These are phyloP conservation scores for Hypoxylon sp. DNA, from an alignment of 2,329 filamentous ascomycete genomes.

Conservation along the genomic window DNA sequence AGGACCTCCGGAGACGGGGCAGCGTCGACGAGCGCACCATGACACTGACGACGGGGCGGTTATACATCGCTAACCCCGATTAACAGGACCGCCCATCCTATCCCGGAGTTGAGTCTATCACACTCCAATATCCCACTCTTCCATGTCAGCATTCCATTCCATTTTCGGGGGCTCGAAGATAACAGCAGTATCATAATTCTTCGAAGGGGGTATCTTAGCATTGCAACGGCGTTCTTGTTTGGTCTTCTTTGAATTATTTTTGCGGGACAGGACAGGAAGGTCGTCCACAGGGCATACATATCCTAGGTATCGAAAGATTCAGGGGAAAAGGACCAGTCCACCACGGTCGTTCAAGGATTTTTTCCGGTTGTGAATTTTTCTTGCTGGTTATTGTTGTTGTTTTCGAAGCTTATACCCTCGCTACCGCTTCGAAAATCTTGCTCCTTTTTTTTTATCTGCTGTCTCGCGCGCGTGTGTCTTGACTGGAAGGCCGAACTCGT, in stretches of 20 bases:
- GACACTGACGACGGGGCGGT: constrained; percentile 79
- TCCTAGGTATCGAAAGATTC: constrained; percentile 34
- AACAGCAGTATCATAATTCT: constrained; percentile 23
- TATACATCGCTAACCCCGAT: constrained; percentile 91
- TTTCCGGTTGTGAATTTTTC: constrained; percentile 38
- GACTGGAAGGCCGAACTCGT: constrained; percentile 24
- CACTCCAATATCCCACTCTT: not conserved
- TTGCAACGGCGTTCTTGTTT: constrained; percentile 51
- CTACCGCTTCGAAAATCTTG: constrained; percentile 48
- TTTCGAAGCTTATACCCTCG: constrained; percentile 52
- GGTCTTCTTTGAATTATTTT: constrained; percentile 26
- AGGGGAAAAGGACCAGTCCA: constrained; percentile 41
- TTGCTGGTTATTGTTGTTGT: constrained; percentile 27
- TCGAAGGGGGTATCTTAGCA: constrained; percentile 47
- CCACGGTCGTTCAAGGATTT: constrained; percentile 50
- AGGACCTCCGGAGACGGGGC: constrained; percentile 81
- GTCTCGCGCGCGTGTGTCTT: not conserved
- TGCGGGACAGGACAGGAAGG: constrained; percentile 34
- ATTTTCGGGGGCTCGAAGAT: constrained; percentile 30
- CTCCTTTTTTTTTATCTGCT: constrained; percentile 48
- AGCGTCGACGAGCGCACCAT: constrained; percentile 87
- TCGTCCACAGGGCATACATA: constrained; percentile 45
- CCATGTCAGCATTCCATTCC: constrained; percentile 9
- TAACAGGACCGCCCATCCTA: constrained; percentile 52
- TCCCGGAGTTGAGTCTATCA: not conserved